phyloP scores from a whole-genome alignment of 352 stramenopile species.

The Blastocystis sp. region DNA sequence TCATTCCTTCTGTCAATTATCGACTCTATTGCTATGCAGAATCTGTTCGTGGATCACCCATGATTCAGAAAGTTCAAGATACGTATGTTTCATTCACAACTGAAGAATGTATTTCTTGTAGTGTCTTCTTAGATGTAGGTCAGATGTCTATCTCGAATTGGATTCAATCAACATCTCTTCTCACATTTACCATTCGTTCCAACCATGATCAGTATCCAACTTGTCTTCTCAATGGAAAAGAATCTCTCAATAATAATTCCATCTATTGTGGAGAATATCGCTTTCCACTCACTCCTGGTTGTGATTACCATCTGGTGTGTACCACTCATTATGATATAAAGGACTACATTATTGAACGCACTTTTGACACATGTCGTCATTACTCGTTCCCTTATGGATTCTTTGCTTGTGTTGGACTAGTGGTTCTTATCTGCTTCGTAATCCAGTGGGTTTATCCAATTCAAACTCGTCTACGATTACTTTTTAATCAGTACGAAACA shows the following conservation, averaged over 20 bases:
- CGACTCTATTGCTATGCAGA: not conserved
- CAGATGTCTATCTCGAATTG: not conserved
- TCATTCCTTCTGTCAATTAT: too few relatives aligned
- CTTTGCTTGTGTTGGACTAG: not conserved
- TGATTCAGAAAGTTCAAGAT: not conserved
- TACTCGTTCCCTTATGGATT: not conserved
- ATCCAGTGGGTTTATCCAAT: too few relatives aligned
- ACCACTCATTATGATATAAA: not conserved
- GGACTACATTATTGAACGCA: not conserved
- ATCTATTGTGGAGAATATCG: not conserved
- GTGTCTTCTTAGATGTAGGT: not conserved
- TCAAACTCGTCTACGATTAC: too few relatives aligned
- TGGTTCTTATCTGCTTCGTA: not conserved
- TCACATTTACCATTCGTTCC: not conserved
- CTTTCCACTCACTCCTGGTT: not conserved
- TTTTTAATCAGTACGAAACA: too few relatives aligned
- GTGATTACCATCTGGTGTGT: not conserved
- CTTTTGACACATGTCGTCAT: not conserved
- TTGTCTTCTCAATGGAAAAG: not conserved
- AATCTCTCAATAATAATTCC: not conserved
- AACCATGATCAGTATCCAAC: not conserved
- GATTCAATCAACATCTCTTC: not conserved
- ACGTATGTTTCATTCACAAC: not conserved
- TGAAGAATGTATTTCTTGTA: not conserved
- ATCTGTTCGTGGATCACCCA: not conserved